phyloP scores from a whole-genome alignment of 1,284 basidiomycete genomes.

The Trametes pubescens region DNA sequence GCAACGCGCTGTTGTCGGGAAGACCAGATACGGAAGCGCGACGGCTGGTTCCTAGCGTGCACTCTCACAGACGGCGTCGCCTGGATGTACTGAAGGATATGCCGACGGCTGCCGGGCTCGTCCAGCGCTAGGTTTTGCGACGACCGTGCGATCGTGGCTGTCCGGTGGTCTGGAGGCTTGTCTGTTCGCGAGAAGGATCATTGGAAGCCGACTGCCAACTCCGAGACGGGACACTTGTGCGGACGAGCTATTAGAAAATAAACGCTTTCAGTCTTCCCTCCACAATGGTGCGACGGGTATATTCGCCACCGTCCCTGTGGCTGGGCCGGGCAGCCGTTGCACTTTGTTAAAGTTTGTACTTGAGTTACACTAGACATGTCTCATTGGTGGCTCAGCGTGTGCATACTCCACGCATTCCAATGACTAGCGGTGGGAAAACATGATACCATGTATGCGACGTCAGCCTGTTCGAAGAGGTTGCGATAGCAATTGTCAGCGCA shows the following conservation, averaged over 20 bases:
- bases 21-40: background rate
- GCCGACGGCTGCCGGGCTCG: slow-evolving; percentile 9
- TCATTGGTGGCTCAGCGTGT: too few relatives aligned
- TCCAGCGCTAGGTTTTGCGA: background rate
- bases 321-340: too few relatives aligned
- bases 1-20: background rate
- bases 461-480: too few relatives aligned
- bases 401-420: too few relatives aligned
- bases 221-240: background rate
- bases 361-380: too few relatives aligned
- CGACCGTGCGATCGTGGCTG: background rate
- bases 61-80: slow-evolving; percentile 3
- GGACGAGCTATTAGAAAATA: background rate
- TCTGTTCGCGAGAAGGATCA: background rate
- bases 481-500: too few relatives aligned
- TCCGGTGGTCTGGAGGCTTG: background rate
- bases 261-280: too few relatives aligned
- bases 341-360: too few relatives aligned
- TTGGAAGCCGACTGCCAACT: background rate
- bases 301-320: too few relatives aligned
- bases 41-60: slow-evolving; percentile 8
- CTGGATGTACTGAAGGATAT: slow-evolving; percentile 7
- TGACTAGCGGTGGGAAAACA: too few relatives aligned
- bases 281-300: too few relatives aligned
- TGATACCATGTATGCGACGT: too few relatives aligned